Percentiles rank a stretch among this genome's conserved stretches.
These are phyloP conservation scores for Fraxinus xanthoxyloides DNA, from an alignment of 305 asterid species.

Conservation along the genomic window DNA sequence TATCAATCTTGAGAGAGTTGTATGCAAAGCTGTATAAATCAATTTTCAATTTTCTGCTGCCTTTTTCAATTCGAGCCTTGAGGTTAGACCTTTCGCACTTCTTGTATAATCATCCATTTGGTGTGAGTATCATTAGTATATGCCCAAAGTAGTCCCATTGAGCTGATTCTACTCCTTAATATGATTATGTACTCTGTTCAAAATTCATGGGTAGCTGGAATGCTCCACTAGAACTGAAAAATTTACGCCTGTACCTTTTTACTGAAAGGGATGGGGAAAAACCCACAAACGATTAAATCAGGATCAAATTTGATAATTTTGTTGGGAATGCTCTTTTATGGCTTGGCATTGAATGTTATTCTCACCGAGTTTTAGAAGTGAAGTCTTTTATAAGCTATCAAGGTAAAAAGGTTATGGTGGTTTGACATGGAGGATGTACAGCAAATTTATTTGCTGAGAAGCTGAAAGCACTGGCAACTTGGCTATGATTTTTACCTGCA, in stretches of 20 bases:
- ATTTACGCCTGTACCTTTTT: background rate
- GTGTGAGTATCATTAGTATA: too few species aligned
- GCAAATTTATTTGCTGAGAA: background rate
- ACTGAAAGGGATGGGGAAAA: background rate
- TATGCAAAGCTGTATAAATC: too few species aligned
- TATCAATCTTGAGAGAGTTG: too few species aligned
- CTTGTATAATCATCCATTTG: too few species aligned
- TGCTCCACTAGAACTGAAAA: too few species aligned
- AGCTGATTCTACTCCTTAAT: too few species aligned
- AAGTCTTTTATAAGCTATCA: background rate
- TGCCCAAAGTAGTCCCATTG: too few species aligned
- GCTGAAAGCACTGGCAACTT: background rate
- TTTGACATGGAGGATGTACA: background rate
- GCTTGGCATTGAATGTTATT: background rate
- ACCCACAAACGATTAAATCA: background rate
- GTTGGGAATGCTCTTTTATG: background rate
- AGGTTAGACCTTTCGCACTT: too few species aligned
- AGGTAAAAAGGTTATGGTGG: background rate
- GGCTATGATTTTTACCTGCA: background rate
- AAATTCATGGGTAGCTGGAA: too few species aligned
- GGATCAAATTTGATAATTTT: background rate
- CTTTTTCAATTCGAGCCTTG: too few species aligned
- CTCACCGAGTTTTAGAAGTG: background rate
- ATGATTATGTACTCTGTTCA: too few species aligned
- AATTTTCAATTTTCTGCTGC: too few species aligned